Base-by-base conservation (phyloP, 768 basidiomycete genomes). In the Phanerochaete sordida region DNA sequence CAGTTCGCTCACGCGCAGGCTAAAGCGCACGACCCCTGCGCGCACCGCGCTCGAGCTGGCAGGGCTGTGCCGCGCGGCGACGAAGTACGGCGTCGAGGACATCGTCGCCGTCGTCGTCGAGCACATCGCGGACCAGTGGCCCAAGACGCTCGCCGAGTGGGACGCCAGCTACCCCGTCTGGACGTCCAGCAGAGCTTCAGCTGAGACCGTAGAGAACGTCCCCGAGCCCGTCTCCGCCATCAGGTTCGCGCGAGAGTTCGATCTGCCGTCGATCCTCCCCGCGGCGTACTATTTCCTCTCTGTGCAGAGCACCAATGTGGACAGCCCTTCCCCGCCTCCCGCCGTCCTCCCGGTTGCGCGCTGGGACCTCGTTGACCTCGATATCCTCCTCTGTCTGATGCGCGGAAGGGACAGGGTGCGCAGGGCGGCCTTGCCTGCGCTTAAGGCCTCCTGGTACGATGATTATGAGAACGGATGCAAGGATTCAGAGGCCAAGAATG, bases 241-340 rank as follows among this genome's bases (percentile, higher is more conserved):
- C 24, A 27, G 11, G 13, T 57, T 64, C 30, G 64, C 58, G 8
- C 19, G n/a, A 21, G 54, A 63, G 21, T 65, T 49, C 46, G 31
- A 56, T 45, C 21, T 56, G 11, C 57, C 56, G 11, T n/a, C 37
- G 3, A 64, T 65, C 16, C 52, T 65, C 2, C 64, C 62, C 12
- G 63, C 63, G 24, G 64, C 64, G 43, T 64, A 57, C 43, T 63
- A 64, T 54, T 26, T 60, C 8, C 39, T 65, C 8, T 12, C 51
- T 26, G 48, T 43, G 39, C 39, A 43, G 19, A 19, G 39, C 39
- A 11, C 8, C 39, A 43, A 11, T 4, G 19, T 16, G 8, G 19
- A 11, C 8, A 43, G 8, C 19, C 4, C 39, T 19, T 6, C 39
- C 4, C 19, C 39, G 8, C 39, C 39, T 6, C 11, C 4, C 4